phyloP scores from a whole-genome alignment of 2,329 filamentous ascomycete genomes.

The Clarireedia homoeocarpa region DNA sequence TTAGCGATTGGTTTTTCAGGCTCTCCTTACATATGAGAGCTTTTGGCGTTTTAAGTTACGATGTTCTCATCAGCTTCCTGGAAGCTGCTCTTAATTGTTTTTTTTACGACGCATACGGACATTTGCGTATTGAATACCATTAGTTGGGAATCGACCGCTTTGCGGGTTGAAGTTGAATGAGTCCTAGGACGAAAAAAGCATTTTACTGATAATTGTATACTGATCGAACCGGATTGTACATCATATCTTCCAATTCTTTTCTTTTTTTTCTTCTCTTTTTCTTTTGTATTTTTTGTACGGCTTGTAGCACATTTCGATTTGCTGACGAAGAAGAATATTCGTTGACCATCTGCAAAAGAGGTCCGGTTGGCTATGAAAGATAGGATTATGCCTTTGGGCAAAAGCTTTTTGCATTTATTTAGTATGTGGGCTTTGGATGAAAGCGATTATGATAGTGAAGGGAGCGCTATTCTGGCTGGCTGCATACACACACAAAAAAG shows the following conservation, averaged over 20 bases:
- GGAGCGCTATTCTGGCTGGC: not conserved
- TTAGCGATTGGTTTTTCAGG: slow-evolving; percentile 27
- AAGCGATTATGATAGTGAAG: not conserved
- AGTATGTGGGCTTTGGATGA: not conserved
- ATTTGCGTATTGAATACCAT: not conserved
- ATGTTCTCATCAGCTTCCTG: not conserved
- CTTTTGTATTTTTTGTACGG: slow-evolving; percentile 4
- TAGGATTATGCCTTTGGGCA: not conserved
- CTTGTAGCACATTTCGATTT: not conserved
- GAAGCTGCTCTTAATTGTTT: not conserved
- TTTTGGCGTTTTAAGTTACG: not conserved
- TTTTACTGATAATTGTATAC: slow-evolving; percentile 11
- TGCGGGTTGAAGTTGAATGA: not conserved
- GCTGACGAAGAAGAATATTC: not conserved
- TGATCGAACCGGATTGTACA: slow-evolving; percentile 8
- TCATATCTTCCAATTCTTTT: slow-evolving; percentile 2
- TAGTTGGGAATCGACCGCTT: not conserved
- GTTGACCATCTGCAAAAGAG: not conserved
- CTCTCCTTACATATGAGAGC: not conserved
- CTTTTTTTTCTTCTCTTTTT: not conserved
- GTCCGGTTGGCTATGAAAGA: not conserved
- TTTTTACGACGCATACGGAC: not conserved
- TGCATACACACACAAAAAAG: not conserved
- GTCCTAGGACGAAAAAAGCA: not conserved
- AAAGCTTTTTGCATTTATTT: not conserved